These are phyloP conservation scores for Camelina sativa DNA, from an alignment of 345 rosid genomes.

Conservation along the genomic window DNA sequence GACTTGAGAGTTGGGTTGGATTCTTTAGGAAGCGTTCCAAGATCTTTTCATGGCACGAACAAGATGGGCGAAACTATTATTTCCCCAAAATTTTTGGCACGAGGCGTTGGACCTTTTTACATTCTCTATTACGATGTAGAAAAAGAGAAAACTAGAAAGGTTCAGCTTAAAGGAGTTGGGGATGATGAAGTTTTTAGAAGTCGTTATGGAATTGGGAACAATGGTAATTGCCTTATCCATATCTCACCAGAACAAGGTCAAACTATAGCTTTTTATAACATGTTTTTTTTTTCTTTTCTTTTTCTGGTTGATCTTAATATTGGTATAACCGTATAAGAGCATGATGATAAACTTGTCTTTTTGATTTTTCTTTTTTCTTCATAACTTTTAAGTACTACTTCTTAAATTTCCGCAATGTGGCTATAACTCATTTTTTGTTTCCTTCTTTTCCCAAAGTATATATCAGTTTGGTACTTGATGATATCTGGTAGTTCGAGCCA, in stretches of 20 bases:
- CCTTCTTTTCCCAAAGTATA: too few relatives aligned
- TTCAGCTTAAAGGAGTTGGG: conserved; percentile 15
- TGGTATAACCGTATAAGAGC: too few relatives aligned
- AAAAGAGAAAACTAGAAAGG: background rate
- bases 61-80: background rate
- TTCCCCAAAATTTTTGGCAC: background rate
- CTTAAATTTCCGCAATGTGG: too few relatives aligned
- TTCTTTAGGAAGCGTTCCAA: background rate
- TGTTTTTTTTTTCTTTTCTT: too few relatives aligned
- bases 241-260: background rate
- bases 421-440: too few relatives aligned
- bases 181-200: conserved; percentile 24
- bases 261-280: background rate
- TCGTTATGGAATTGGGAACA: conserved; percentile 10
- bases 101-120: background rate
- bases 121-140: conserved; percentile 4
- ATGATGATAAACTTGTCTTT: too few relatives aligned
- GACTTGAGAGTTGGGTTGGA: background rate
- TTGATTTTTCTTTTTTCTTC: too few relatives aligned
- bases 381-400: too few relatives aligned
- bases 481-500: background rate
- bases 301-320: too few relatives aligned
- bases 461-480: background rate
- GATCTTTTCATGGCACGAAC: conserved; percentile 5
- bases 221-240: background rate